Evolutionary conservation across 176 grass and related monocot genomes (phyloP).

Genomic region (Phoenix roebelenii): DNA sequence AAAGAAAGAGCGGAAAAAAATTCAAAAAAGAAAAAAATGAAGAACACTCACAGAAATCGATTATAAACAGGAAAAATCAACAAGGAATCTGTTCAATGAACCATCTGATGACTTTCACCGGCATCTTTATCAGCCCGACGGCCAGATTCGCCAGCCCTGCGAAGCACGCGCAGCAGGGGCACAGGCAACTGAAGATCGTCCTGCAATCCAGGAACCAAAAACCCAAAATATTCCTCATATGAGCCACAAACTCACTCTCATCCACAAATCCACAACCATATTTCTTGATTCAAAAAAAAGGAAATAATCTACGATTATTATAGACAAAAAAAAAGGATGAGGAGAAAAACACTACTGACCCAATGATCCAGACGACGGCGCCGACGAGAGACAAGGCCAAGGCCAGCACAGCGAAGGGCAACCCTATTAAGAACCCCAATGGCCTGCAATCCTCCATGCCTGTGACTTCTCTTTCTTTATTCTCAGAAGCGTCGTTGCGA

Average conservation of each 20-base stretch:
- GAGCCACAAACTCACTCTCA: no score
- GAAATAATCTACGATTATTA: no score
- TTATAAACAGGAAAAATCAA: background rate
- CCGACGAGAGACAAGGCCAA: slow-evolving; percentile 9
- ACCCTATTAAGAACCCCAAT: no score
- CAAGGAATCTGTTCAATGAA: slow-evolving; percentile 49
- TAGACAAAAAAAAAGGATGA: background rate
- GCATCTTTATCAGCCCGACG: slow-evolving; percentile 44
- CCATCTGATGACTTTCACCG: slow-evolving; percentile 46
- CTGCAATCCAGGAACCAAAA: slow-evolving; percentile 8
- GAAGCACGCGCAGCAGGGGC: slow-evolving; percentile 49
- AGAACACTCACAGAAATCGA: background rate
- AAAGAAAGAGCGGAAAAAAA: background rate
- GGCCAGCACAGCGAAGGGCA: no score
- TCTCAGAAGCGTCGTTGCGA: no score
- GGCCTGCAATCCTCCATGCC: no score
- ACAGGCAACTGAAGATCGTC: slow-evolving; percentile 22
- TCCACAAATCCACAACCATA: no score
- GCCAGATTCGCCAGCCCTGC: slow-evolving; percentile 29
- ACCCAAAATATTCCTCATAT: background rate
- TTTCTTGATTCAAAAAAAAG: no score
- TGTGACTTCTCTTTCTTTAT: no score
- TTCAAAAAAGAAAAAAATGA: background rate
- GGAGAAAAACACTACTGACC: slow-evolving; percentile 17
- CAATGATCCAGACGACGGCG: slow-evolving; percentile 46